Percentiles rank a stretch among this genome's conserved stretches.
phyloP scores from a whole-genome alignment of 306 rosid species.

The Pachyrhizus erosus region DNA sequence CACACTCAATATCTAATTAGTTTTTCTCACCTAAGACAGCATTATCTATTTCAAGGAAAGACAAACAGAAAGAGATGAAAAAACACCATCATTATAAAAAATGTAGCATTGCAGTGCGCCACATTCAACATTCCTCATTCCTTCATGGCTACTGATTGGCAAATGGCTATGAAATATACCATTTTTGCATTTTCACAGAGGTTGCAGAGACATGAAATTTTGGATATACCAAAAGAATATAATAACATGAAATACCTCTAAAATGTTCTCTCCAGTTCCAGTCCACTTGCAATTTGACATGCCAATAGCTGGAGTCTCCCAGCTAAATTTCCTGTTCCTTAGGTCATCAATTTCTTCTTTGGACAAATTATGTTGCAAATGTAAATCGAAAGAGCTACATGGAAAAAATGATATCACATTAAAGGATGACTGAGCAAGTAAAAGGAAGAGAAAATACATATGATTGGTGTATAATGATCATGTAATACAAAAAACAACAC shows the following conservation, averaged over 20 bases:
- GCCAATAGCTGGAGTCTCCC: constrained; percentile 82
- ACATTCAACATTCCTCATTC: constrained; percentile 16
- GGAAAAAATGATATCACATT: constrained; percentile 23
- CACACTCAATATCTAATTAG: not conserved
- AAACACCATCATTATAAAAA: not conserved
- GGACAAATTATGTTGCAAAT: constrained; percentile 68
- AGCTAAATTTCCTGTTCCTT: constrained; percentile 62
- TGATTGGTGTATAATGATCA: constrained; percentile 14
- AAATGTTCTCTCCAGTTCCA: constrained; percentile 78
- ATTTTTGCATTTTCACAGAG: constrained; percentile 25
- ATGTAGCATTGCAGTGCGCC: not conserved
- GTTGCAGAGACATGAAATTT: constrained; percentile 20
- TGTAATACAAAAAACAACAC: not conserved
- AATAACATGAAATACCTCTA: constrained; percentile 60
- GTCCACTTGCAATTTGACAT: constrained; percentile 83
- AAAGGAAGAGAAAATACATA: not conserved
- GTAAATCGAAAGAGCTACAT: constrained; percentile 72
- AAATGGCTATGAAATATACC: constrained; percentile 13
- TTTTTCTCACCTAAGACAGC: constrained; percentile 17
- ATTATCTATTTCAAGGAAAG: constrained; percentile 28
- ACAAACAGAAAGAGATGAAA: not conserved
- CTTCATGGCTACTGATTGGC: constrained; percentile 22
- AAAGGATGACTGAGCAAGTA: constrained; percentile 21
- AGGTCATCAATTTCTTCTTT: constrained; percentile 65
- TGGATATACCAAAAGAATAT: constrained; percentile 17